Conservation (phyloP, 148 eudicot genomes). For the Rhododendron simsii region DNA sequence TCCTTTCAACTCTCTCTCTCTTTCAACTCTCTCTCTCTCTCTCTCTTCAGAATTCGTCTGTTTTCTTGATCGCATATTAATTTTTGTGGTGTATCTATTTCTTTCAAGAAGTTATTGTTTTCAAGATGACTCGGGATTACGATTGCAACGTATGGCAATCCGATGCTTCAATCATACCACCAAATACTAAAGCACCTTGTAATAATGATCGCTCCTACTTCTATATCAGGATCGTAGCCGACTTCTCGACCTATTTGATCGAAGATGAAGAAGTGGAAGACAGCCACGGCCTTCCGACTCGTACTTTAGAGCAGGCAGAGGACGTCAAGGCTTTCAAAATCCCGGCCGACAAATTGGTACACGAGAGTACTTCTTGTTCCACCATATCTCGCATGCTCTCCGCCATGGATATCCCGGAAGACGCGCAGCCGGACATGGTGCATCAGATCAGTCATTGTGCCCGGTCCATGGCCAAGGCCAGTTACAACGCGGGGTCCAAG, state of each 20-base stretch:
- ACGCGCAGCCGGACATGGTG: neutral
- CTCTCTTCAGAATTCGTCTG: no score
- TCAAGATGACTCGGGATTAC: neutral
- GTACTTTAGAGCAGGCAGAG: neutral
- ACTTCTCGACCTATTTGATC: neutral
- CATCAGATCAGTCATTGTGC: neutral
- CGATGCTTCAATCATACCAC: neutral
- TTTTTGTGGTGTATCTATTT: no score
- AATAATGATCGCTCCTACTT: neutral
- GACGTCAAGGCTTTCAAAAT: neutral
- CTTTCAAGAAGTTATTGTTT: neutral
- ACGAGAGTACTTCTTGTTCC: neutral
- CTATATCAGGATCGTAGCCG: neutral
- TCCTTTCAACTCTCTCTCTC: no score
- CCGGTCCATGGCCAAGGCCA: neutral
- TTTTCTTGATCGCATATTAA: no score
- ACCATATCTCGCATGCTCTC: conserved; percentile 2
- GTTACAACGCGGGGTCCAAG: neutral
- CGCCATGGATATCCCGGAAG: neutral
- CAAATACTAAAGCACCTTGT: neutral
- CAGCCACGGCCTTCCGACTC: neutral
- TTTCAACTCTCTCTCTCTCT: no score
- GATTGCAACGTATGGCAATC: neutral
- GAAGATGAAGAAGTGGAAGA: neutral
- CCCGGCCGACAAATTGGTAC: neutral